Conservation (phyloP, 192 early-diverging fungal species). For the Coemansia sp. region DNA sequence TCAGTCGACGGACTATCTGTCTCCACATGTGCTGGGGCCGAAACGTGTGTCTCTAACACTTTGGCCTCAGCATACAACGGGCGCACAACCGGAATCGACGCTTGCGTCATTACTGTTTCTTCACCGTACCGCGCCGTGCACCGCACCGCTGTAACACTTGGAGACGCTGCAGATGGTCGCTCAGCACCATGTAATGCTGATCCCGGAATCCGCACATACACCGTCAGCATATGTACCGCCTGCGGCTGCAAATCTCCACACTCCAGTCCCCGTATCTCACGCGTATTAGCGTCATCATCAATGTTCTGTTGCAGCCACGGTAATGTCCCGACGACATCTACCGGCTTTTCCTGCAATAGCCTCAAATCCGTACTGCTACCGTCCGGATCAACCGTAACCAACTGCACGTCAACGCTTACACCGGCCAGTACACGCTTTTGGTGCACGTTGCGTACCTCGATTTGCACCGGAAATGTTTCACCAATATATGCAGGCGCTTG, state of each 20-base stretch:
- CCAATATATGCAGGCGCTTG: slow-evolving; percentile 35
- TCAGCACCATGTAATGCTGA: slow-evolving; percentile 9
- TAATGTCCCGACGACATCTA: background rate
- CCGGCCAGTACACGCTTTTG: background rate
- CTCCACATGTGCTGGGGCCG: slow-evolving; percentile 12
- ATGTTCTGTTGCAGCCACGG: slow-evolving; percentile 11
- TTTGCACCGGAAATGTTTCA: slow-evolving; percentile 36
- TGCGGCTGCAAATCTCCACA: slow-evolving; percentile 8
- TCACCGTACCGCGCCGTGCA: slow-evolving; percentile 1
- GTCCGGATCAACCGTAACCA: slow-evolving; percentile 7
- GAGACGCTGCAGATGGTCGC: background rate
- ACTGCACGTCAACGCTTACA: slow-evolving; percentile 10
- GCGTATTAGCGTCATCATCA: background rate
- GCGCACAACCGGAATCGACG: slow-evolving; percentile 21
- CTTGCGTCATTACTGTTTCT: slow-evolving; percentile 13
- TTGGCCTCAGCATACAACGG: slow-evolving; percentile 21
- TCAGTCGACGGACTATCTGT: background rate
- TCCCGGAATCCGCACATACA: slow-evolving; percentile 27
- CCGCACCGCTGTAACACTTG: background rate
- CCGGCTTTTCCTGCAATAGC: background rate
- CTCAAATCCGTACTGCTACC: background rate
- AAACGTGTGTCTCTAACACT: slow-evolving; percentile 15
- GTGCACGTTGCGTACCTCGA: slow-evolving; percentile 25
- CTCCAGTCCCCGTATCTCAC: background rate
- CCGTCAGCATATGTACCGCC: slow-evolving; percentile 9